Percentiles rank a stretch among this genome's conserved stretches.
phyloP scores from a whole-genome alignment of 306 rosid genomes.

The Corylus americana region DNA sequence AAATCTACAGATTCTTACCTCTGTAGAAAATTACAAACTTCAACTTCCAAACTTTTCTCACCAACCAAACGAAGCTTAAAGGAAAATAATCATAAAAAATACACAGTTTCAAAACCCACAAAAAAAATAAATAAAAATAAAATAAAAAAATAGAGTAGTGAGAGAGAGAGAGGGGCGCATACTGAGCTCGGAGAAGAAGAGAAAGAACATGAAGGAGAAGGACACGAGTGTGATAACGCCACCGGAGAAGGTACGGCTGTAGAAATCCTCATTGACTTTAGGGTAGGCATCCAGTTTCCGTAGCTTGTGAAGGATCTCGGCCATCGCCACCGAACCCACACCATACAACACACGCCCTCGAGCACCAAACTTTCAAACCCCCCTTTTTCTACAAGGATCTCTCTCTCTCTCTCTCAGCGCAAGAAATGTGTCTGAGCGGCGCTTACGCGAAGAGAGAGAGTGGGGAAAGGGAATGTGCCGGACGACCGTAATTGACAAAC shows the following conservation, averaged over 20 bases:
- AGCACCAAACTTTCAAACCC: conserved; percentile 21
- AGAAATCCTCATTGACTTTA: conserved; percentile 90
- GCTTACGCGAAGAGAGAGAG: no score
- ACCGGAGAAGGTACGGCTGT: conserved; percentile 81
- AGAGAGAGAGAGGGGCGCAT: conserved; percentile 20
- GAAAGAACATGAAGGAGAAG: conserved; percentile 66
- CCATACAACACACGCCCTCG: neutral
- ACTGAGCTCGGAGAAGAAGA: conserved; percentile 88
- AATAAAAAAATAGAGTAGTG: neutral
- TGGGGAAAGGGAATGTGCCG: no score
- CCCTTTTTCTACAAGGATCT: neutral
- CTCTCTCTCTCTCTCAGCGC: no score
- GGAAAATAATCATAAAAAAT: conserved; percentile 1
- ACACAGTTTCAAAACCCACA: conserved; percentile 18
- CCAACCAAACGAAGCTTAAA: neutral
- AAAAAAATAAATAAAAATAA: neutral
- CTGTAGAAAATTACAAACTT: neutral
- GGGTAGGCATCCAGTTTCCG: conserved; percentile 93
- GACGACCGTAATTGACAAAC: no score
- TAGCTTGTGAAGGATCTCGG: conserved; percentile 58
- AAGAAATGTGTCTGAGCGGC: no score
- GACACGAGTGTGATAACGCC: conserved; percentile 81
- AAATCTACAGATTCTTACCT: neutral
- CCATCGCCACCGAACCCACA: conserved; percentile 47
- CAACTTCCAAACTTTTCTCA: neutral